Percentiles rank a stretch among this genome's conserved stretches.
phyloP scores from a whole-genome alignment of 805 yeast genomes.

The Starmerella khaoyaiensis region DNA sequence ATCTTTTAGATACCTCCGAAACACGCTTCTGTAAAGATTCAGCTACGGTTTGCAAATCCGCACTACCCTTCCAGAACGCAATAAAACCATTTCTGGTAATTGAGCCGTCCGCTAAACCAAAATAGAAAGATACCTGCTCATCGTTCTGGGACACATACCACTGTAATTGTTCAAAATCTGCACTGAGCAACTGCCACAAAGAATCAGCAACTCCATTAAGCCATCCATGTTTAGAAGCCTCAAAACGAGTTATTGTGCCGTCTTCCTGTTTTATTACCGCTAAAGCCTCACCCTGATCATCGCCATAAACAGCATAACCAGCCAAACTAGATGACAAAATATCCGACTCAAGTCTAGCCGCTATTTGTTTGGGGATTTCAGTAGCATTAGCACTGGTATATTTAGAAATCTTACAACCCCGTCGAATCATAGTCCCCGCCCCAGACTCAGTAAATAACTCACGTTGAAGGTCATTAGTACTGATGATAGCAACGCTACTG shows the following conservation, averaged over 20 bases:
- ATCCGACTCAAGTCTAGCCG: slow-evolving; percentile 66
- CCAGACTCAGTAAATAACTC: slow-evolving; percentile 97
- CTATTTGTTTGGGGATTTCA: slow-evolving; percentile 43
- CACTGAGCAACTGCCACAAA: slow-evolving; percentile 68
- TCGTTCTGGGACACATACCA: slow-evolving; percentile 90
- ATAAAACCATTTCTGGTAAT: slow-evolving; percentile 79
- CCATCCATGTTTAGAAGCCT: slow-evolving; percentile 88
- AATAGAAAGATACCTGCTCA: slow-evolving; percentile 82
- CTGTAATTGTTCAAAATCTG: slow-evolving; percentile 59
- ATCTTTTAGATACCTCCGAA: background rate
- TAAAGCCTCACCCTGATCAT: slow-evolving; percentile 88
- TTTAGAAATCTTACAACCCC: slow-evolving; percentile 74
- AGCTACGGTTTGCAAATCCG: slow-evolving; percentile 43
- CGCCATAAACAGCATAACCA: slow-evolving; percentile 52
- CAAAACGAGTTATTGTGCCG: slow-evolving; percentile 62
- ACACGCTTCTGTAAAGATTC: slow-evolving; percentile 43
- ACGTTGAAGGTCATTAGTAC: slow-evolving; percentile 88
- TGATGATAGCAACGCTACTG: slow-evolving; percentile 93
- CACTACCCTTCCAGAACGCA: slow-evolving; percentile 87
- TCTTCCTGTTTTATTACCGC: slow-evolving; percentile 59
- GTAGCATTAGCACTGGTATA: slow-evolving; percentile 60
- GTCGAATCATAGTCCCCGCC: slow-evolving; percentile 95
- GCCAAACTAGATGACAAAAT: slow-evolving; percentile 68
- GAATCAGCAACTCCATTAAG: slow-evolving; percentile 93
- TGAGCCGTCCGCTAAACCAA: slow-evolving; percentile 87